Conservation (phyloP, 345 rosid genomes). For the Dovyalis caffra region DNA sequence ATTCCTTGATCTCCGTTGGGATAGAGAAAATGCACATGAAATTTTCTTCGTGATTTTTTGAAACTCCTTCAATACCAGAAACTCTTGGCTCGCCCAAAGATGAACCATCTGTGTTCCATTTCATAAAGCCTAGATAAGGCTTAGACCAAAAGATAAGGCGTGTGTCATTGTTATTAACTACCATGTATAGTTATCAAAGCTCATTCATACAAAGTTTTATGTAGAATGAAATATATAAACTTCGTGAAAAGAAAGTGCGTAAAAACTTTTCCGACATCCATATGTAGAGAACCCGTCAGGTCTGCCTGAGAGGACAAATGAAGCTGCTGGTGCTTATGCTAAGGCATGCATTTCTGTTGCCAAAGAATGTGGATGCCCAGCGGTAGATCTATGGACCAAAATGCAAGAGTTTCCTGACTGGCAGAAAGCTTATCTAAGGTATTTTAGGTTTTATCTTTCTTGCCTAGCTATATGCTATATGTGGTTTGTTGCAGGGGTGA, state of each 20-base stretch:
- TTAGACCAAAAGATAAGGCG: too few relatives aligned
- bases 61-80: too few relatives aligned
- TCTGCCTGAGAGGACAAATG: constrained; percentile 83
- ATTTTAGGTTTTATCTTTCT: neutral
- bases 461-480: neutral
- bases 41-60: too few relatives aligned
- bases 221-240: neutral
- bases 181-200: too few relatives aligned
- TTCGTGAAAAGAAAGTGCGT: neutral
- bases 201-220: neutral
- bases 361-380: constrained; percentile 48
- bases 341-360: constrained; percentile 60
- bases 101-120: too few relatives aligned
- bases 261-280: constrained; percentile 49
- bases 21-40: too few relatives aligned
- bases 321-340: constrained; percentile 74
- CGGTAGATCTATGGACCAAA: constrained; percentile 71
- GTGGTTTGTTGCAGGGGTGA: neutral
- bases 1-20: too few relatives aligned
- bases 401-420: constrained; percentile 70
- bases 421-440: constrained; percentile 61
- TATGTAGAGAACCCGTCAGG: constrained; percentile 59
- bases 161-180: neutral
- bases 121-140: too few relatives aligned
- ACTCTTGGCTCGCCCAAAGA: too few relatives aligned